Conservation (phyloP, 345 rosid genomes). For the Euphorbia pulcherrima region DNA sequence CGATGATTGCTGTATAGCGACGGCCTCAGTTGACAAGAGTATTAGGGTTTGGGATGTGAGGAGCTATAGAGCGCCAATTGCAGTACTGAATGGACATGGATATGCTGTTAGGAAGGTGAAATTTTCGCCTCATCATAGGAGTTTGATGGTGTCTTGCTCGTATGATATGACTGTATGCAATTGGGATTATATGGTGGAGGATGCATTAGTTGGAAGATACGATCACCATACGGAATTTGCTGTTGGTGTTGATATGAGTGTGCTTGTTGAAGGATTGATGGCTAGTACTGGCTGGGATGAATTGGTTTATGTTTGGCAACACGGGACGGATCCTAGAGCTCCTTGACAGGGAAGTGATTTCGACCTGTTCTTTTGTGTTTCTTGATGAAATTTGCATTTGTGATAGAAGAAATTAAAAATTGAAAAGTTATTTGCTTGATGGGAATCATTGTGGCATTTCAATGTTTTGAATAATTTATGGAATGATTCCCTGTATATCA, state of each 20-base stretch:
- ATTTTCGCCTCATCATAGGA: slow-evolving; percentile 82
- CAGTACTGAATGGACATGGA: slow-evolving; percentile 75
- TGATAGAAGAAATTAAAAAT: neutral
- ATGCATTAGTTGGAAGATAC: slow-evolving; percentile 69
- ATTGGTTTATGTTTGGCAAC: slow-evolving; percentile 87
- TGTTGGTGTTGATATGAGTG: slow-evolving; percentile 84
- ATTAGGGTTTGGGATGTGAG: slow-evolving; percentile 83
- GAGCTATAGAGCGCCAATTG: slow-evolving; percentile 59
- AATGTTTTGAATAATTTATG: neutral
- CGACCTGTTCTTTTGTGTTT: neutral
- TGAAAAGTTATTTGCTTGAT: neutral
- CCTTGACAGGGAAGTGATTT: slow-evolving; percentile 32
- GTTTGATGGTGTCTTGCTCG: slow-evolving; percentile 68
- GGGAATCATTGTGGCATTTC: neutral
- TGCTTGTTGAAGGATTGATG: slow-evolving; percentile 84
- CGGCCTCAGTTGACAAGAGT: slow-evolving; percentile 71
- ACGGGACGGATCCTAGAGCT: slow-evolving; percentile 85
- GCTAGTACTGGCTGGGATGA: slow-evolving; percentile 98
- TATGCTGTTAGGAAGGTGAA: slow-evolving; percentile 81
- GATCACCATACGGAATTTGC: slow-evolving; percentile 91
- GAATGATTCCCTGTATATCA: slow-evolving; percentile 11
- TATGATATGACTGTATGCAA: slow-evolving; percentile 84
- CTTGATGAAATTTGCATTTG: neutral
- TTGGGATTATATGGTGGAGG: slow-evolving; percentile 91
- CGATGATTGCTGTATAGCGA: slow-evolving; percentile 76